These are phyloP conservation scores for Trypanosoma caninum DNA, from an alignment of 208 protist genomes.

Conservation along the genomic window DNA sequence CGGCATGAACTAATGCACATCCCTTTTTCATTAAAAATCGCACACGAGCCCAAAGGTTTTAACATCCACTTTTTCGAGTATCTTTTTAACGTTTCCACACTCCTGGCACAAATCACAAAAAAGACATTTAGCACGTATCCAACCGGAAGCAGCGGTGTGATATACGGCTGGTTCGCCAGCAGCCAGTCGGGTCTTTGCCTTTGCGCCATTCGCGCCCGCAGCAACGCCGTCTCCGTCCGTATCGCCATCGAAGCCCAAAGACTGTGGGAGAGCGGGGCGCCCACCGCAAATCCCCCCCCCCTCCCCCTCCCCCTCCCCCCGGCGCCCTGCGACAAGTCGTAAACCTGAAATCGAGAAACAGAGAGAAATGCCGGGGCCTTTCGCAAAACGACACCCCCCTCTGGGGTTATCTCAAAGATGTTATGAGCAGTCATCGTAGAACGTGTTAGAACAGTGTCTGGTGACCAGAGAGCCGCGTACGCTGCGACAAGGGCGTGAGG, in stretches of 20 bases:
- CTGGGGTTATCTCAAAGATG: constrained; percentile 56
- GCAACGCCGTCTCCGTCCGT: constrained; percentile 54
- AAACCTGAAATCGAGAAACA: constrained; percentile 59
- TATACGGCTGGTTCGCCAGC: constrained; percentile 63
- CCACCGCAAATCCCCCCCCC: not conserved
- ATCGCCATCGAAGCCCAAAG: constrained; percentile 61
- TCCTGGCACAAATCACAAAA: constrained; percentile 39
- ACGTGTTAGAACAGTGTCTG: constrained; percentile 11
- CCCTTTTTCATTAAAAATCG: constrained; percentile 56
- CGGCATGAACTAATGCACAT: constrained; percentile 17
- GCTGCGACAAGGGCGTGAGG: constrained; percentile 14
- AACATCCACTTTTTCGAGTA: constrained; percentile 59
- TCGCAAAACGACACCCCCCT: constrained; percentile 50
- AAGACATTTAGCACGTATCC: constrained; percentile 64
- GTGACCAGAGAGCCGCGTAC: constrained; percentile 41
- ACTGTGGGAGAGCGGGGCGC: constrained; percentile 32
- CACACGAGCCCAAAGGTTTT: constrained; percentile 37
- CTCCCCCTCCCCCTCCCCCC: not conserved
- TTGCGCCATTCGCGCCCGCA: constrained; percentile 51
- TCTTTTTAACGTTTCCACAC: constrained; percentile 38
- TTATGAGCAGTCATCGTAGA: constrained; percentile 12
- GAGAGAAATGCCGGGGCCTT: constrained; percentile 56
- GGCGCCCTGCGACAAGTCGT: constrained; percentile 41
- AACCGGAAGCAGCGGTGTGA: constrained; percentile 67
- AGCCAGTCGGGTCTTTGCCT: constrained; percentile 50